Conservation (phyloP, 352 stramenopile genomes). For the Hyaloperonospora brassicae region DNA sequence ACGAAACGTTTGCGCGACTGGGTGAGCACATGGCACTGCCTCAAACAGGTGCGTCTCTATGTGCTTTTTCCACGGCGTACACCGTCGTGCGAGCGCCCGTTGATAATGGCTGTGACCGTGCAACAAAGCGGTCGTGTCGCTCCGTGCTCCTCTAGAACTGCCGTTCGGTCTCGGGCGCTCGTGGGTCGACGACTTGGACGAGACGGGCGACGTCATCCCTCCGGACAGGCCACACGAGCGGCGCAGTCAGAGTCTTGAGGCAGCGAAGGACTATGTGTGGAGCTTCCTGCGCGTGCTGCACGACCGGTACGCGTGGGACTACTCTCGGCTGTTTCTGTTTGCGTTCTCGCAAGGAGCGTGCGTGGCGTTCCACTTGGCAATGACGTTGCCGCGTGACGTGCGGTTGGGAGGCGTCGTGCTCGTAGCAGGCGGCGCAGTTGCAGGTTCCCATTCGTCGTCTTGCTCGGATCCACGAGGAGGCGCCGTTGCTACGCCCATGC, state of each 20-base stretch:
- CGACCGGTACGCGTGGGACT: conserved; percentile 38
- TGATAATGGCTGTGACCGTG: too few species aligned
- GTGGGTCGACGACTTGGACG: conserved; percentile 53
- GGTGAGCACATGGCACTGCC: conserved; percentile 48
- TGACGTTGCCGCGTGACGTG: conserved; percentile 26
- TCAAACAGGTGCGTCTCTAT: conserved; percentile 41
- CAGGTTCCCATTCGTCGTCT: conserved; percentile 25
- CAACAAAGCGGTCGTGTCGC: conserved; percentile 33
- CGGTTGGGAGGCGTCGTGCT: conserved; percentile 47
- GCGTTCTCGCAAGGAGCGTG: conserved; percentile 60
- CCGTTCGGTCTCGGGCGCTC: conserved; percentile 48
- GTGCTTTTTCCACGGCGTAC: too few species aligned
- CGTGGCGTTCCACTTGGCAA: conserved; percentile 48
- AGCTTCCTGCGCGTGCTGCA: conserved; percentile 42
- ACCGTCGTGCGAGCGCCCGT: too few species aligned
- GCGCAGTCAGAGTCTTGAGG: conserved; percentile 43
- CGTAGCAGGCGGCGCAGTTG: conserved; percentile 38
- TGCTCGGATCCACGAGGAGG: neutral
- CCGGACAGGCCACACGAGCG: conserved; percentile 24
- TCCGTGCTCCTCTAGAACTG: conserved; percentile 45
- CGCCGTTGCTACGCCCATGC: conserved; percentile 34
- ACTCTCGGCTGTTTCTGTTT: conserved; percentile 52
- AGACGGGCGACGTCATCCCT: conserved; percentile 38
- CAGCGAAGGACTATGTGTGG: conserved; percentile 32
- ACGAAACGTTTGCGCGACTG: conserved; percentile 42